Percentiles rank a stretch among this genome's conserved stretches.
These are phyloP conservation scores for Thermomyces lanuginosus DNA, from an alignment of 2,329 filamentous ascomycete genomes.

Conservation along the genomic window DNA sequence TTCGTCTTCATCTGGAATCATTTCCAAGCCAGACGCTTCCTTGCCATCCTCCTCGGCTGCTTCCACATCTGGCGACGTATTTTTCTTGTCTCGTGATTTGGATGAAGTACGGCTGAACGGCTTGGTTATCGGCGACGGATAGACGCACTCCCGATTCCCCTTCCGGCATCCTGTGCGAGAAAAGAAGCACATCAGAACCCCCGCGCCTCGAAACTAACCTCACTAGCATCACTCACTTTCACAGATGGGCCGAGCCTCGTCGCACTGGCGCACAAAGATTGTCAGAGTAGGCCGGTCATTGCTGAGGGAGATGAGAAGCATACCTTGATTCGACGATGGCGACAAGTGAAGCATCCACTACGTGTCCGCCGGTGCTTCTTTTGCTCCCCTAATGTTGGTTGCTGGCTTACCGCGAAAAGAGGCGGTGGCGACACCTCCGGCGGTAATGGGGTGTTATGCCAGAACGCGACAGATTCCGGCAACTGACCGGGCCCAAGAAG, in stretches of 20 bases:
- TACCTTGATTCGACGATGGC: conserved; percentile 69
- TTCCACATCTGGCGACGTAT: conserved; percentile 30
- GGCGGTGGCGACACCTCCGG: too few relatives aligned
- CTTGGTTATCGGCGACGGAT: conserved; percentile 49
- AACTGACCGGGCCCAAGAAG: conserved; percentile 22
- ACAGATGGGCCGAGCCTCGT: conserved; percentile 74
- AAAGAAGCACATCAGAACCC: conserved; percentile 2
- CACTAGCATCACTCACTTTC: conserved; percentile 40
- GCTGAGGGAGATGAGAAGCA: conserved; percentile 2
- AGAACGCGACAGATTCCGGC: conserved; percentile 28
- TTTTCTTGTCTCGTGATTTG: conserved; percentile 25
- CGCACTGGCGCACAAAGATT: conserved; percentile 46
- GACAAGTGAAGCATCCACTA: conserved; percentile 87
- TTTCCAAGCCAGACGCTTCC: conserved; percentile 26
- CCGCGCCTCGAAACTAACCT: background rate
- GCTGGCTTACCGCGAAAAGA: too few relatives aligned
- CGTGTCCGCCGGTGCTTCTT: conserved; percentile 87
- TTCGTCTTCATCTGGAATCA: conserved; percentile 29
- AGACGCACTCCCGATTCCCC: conserved; percentile 76
- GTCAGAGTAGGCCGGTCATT: conserved; percentile 4
- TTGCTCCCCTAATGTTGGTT: conserved; percentile 36
- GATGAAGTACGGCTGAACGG: conserved; percentile 22
- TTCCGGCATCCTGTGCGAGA: conserved; percentile 67
- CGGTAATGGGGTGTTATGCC: conserved; percentile 22
- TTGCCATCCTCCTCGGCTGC: conserved; percentile 35